A percentile compares a stretch with the other conserved stretches of the same genome.
These are phyloP conservation scores for Ogataea allantospora DNA, from an alignment of 805 yeast species.

Conservation along the genomic window DNA sequence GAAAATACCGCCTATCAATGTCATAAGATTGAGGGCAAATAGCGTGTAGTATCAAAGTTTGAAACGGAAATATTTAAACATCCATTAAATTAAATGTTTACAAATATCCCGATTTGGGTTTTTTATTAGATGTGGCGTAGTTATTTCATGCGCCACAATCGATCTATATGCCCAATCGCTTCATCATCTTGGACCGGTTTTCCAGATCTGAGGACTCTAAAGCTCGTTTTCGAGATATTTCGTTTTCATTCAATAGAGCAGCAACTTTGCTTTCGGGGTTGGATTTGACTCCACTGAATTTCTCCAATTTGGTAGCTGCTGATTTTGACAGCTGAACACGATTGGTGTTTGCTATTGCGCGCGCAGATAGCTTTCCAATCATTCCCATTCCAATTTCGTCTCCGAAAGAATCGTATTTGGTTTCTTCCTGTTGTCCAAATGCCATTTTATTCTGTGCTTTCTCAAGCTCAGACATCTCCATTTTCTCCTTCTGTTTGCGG, in stretches of 20 bases:
- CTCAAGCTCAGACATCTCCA: slow-evolving; percentile 75
- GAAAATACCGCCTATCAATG: slow-evolving; percentile 33
- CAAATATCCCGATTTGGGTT: slow-evolving; percentile 13
- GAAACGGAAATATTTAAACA: slow-evolving; percentile 6
- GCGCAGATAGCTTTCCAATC: slow-evolving; percentile 39
- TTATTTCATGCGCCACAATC: slow-evolving; percentile 1
- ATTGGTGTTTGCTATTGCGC: slow-evolving; percentile 17
- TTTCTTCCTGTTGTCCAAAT: slow-evolving; percentile 73
- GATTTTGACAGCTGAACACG: slow-evolving; percentile 17
- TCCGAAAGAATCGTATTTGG: slow-evolving; percentile 62
- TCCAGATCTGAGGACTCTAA: neutral
- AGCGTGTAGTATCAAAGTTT: slow-evolving; percentile 1
- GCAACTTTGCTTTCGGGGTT: slow-evolving; percentile 21
- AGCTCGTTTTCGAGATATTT: slow-evolving; percentile 3
- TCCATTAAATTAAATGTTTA: slow-evolving; percentile 13
- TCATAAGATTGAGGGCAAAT: slow-evolving; percentile 18
- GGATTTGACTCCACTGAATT: slow-evolving; percentile 18
- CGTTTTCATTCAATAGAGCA: slow-evolving; percentile 11
- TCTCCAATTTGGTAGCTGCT: slow-evolving; percentile 12
- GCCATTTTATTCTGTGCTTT: slow-evolving; percentile 82
- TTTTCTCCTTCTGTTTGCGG: slow-evolving; percentile 77
- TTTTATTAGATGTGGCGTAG: neutral
- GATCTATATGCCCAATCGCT: neutral
- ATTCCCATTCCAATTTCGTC: slow-evolving; percentile 84
- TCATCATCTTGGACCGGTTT: neutral